Percentiles rank a stretch among this genome's conserved stretches.
phyloP scores from a whole-genome alignment of 768 basidiomycete species.

The Erythrobasidium yunnanense region DNA sequence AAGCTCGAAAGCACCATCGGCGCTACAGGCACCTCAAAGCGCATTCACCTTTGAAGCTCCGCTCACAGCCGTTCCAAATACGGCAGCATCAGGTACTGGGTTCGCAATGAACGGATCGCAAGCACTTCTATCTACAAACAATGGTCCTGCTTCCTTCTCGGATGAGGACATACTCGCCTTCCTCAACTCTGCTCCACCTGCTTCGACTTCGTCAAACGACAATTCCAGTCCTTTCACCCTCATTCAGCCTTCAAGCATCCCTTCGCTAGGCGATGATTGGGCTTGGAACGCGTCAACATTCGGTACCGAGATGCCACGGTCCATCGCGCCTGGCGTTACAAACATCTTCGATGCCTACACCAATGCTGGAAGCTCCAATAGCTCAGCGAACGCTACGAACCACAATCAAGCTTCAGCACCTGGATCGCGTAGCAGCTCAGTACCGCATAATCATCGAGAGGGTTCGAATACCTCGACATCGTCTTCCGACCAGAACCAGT shows the following conservation, averaged over 20 bases:
- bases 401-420: too few species aligned
- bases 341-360: neutral
- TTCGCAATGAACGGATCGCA: neutral
- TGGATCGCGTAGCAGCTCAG: too few species aligned
- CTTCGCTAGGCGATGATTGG: constrained; percentile 10
- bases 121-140: neutral
- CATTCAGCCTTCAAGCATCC: neutral
- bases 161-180: neutral
- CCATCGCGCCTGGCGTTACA: neutral
- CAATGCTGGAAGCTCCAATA: too few species aligned
- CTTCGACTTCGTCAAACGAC: too few species aligned
- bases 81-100: neutral
- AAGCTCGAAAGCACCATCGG: neutral
- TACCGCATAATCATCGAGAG: too few species aligned
- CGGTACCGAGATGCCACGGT: constrained; percentile 21
- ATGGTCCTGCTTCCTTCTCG: neutral
- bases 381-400: too few species aligned
- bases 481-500: too few species aligned
- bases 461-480: too few species aligned
- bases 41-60: constrained; percentile 13
- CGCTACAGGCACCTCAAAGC: neutral
- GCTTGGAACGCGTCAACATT: constrained; percentile 21
- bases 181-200: neutral
- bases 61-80: neutral
- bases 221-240: constrained; percentile 16